These are phyloP conservation scores for Myxozyma neglecta DNA, from an alignment of 805 yeast species.

Conservation along the genomic window DNA sequence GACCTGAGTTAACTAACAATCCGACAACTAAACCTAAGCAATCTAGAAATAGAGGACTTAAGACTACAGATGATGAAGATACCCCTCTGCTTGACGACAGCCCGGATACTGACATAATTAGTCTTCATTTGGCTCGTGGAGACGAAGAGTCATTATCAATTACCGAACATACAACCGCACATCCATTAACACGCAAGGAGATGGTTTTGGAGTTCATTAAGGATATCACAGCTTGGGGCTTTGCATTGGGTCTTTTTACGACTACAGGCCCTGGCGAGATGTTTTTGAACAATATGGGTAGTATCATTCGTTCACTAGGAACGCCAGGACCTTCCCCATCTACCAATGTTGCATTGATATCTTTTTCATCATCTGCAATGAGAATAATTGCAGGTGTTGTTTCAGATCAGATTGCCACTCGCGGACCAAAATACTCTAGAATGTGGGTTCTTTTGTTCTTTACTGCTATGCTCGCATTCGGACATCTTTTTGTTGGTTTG, in stretches of 20 bases:
- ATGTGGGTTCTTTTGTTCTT: slow-evolving; percentile 41
- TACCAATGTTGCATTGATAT: slow-evolving; percentile 55
- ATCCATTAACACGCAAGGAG: slow-evolving; percentile 32
- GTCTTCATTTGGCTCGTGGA: neutral
- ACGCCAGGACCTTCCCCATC: slow-evolving; percentile 36
- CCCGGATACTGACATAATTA: neutral
- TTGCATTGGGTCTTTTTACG: slow-evolving; percentile 63
- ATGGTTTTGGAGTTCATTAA: slow-evolving; percentile 42
- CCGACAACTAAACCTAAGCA: neutral
- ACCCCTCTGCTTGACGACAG: slow-evolving; percentile 5
- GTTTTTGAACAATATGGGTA: slow-evolving; percentile 79
- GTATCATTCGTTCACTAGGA: slow-evolving; percentile 53
- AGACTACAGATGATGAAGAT: slow-evolving; percentile 2
- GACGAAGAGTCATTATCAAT: neutral
- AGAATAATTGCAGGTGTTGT: slow-evolving; percentile 66
- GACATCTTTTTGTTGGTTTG: slow-evolving; percentile 31
- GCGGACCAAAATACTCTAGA: slow-evolving; percentile 35
- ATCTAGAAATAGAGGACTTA: neutral
- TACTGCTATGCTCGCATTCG: slow-evolving; percentile 38
- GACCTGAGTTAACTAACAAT: neutral
- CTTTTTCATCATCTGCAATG: slow-evolving; percentile 66
- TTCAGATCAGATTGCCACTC: slow-evolving; percentile 58
- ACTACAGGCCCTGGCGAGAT: slow-evolving; percentile 83
- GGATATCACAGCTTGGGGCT: slow-evolving; percentile 62
- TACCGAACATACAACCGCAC: neutral